Conservation (phyloP, 2,329 filamentous ascomycete genomes). For the Byssochlamys sp. region DNA sequence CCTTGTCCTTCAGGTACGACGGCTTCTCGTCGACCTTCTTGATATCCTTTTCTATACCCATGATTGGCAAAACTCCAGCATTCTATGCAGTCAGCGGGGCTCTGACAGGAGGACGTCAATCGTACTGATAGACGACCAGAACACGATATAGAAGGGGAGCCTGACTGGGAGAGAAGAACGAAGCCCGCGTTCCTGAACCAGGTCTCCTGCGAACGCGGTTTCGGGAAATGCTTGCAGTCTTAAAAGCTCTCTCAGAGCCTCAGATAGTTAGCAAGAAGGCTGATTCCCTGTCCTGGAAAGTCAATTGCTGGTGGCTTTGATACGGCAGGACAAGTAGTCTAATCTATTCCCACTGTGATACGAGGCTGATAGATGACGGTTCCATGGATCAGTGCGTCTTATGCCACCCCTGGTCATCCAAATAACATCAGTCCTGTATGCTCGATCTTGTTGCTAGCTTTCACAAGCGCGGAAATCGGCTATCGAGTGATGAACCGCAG, state of each 20-base stretch:
- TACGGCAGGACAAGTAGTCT: neutral
- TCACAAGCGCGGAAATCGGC: neutral
- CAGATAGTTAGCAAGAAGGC: neutral
- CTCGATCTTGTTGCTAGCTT: neutral
- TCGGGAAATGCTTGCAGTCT: neutral
- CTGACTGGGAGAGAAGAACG: neutral
- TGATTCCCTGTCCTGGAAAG: neutral
- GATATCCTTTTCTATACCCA: conserved; percentile 4
- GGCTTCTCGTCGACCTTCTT: conserved; percentile 16
- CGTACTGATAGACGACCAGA: neutral
- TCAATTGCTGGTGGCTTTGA: neutral
- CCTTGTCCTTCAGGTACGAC: conserved; percentile 16
- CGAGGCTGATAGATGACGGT: neutral
- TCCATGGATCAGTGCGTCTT: neutral
- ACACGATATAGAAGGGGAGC: neutral
- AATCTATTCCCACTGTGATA: neutral
- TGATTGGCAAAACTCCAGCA: neutral
- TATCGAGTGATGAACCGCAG: neutral
- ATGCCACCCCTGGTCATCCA: neutral
- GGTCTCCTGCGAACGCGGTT: neutral
- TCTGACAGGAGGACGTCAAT: neutral
- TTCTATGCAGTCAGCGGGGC: neutral
- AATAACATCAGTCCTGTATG: neutral
- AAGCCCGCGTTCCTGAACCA: neutral
- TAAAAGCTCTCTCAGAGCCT: neutral